Evolutionary conservation across 148 eudicot genomes (phyloP).

Genomic region (Fagopyrum esculentum): DNA sequence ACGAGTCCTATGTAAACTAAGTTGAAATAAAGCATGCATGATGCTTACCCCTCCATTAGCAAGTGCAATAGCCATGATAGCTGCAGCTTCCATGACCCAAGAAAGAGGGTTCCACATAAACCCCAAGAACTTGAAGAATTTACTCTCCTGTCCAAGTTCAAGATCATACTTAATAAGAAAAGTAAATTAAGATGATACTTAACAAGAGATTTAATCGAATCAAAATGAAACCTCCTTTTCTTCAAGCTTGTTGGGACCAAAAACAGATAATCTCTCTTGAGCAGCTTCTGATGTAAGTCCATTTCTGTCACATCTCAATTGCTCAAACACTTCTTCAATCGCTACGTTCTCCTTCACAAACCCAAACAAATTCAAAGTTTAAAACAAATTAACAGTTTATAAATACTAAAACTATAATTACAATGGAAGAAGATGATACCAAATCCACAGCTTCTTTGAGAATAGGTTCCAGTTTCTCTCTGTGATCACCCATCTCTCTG

Average conservation of each 20-base stretch:
- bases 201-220: neutral
- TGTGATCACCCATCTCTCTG: constrained; percentile 18
- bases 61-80: constrained; percentile 51
- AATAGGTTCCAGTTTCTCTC: constrained; percentile 25
- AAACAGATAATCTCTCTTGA: constrained; percentile 21
- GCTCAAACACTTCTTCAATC: constrained; percentile 27
- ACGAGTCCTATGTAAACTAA: neutral
- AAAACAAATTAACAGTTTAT: neutral
- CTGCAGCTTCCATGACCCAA: constrained; percentile 62
- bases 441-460: constrained; percentile 30
- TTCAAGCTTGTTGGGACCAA: constrained; percentile 34
- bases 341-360: constrained; percentile 23
- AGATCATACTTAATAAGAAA: neutral
- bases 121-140: constrained; percentile 38
- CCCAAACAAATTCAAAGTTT: neutral
- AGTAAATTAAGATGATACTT: neutral
- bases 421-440: constrained; percentile 13
- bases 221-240: constrained; percentile 28
- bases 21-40: neutral
- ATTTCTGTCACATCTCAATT: constrained; percentile 21
- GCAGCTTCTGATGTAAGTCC: constrained; percentile 26
- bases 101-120: constrained; percentile 62
- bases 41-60: constrained; percentile 51
- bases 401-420: neutral
- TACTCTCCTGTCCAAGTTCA: constrained; percentile 32